Percentiles rank a stretch among this genome's conserved stretches.
phyloP scores from a whole-genome alignment of 1,139 yeast genomes.

The Saccharomycopsis crataegensis region DNA sequence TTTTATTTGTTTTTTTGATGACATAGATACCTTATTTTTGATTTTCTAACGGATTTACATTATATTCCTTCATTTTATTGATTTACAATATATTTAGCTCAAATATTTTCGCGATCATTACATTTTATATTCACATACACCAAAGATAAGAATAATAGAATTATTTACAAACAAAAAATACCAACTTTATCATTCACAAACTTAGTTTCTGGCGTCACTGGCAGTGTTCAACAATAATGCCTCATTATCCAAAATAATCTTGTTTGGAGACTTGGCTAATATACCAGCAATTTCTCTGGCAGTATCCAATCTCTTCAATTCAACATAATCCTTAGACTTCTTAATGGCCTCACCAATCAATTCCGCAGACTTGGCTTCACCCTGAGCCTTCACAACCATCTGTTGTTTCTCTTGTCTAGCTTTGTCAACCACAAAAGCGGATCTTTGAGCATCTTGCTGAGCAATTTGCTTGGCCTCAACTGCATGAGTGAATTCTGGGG shows the following conservation, averaged over 20 bases:
- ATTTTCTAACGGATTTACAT: no score
- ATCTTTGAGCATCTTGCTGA: slow-evolving; percentile 98
- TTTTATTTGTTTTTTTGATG: no score
- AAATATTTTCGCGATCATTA: no score
- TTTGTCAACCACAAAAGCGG: slow-evolving; percentile 93
- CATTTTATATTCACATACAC: no score
- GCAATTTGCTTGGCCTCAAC: slow-evolving; percentile 99
- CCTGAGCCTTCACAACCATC: slow-evolving; percentile 91
- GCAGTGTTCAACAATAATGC: slow-evolving; percentile 86
- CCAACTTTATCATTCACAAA: no score
- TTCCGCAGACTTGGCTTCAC: slow-evolving; percentile 98
- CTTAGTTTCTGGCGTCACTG: slow-evolving; percentile 40
- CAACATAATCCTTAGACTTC: slow-evolving; percentile 92
- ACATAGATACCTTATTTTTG: no score
- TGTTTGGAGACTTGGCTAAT: slow-evolving; percentile 81
- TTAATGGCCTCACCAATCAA: slow-evolving; percentile 98
- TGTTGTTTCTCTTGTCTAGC: slow-evolving; percentile 98
- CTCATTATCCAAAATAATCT: slow-evolving; percentile 84
- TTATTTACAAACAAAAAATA: no score
- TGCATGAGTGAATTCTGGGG: slow-evolving; percentile 96
- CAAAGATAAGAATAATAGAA: no score
- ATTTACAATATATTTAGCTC: no score
- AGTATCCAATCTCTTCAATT: slow-evolving; percentile 91
- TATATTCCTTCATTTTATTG: no score
- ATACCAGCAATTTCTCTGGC: slow-evolving; percentile 93